Evolutionary conservation across 257 asterid genomes (phyloP).

Genomic region (Gynochthodes officinalis): DNA sequence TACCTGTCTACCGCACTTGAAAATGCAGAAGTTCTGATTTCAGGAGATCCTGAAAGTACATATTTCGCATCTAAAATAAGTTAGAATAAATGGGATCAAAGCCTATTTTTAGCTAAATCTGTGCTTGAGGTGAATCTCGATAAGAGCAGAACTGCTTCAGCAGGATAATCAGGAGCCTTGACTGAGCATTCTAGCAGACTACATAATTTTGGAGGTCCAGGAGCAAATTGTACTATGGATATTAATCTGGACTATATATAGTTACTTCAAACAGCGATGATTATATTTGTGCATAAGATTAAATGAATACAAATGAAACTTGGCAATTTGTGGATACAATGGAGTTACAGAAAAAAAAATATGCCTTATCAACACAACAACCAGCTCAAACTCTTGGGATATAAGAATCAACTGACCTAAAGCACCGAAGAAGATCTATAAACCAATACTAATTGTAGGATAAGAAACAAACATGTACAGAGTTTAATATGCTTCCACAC

Average conservation of each 20-base stretch:
- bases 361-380: too few species aligned
- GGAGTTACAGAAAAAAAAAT: too few species aligned
- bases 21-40: slow-evolving; percentile 30
- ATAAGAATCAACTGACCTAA: too few species aligned
- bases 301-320: not conserved
- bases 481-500: too few species aligned
- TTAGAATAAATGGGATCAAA: slow-evolving; percentile 16
- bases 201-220: not conserved
- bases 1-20: slow-evolving; percentile 31
- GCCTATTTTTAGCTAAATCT: not conserved
- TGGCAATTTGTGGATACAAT: too few species aligned
- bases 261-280: not conserved
- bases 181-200: not conserved
- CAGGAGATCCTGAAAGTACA: slow-evolving; percentile 39
- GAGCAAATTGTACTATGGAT: not conserved
- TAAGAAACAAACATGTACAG: too few species aligned
- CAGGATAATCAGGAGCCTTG: not conserved
- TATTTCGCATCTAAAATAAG: slow-evolving; percentile 41
- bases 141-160: not conserved
- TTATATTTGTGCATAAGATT: not conserved
- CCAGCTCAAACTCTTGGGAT: too few species aligned
- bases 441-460: too few species aligned
- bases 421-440: too few species aligned
- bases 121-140: not conserved
- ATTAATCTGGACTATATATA: not conserved